Evolutionary conservation across 805 yeast genomes (phyloP).

Genomic region (Candida sanyiensis): DNA sequence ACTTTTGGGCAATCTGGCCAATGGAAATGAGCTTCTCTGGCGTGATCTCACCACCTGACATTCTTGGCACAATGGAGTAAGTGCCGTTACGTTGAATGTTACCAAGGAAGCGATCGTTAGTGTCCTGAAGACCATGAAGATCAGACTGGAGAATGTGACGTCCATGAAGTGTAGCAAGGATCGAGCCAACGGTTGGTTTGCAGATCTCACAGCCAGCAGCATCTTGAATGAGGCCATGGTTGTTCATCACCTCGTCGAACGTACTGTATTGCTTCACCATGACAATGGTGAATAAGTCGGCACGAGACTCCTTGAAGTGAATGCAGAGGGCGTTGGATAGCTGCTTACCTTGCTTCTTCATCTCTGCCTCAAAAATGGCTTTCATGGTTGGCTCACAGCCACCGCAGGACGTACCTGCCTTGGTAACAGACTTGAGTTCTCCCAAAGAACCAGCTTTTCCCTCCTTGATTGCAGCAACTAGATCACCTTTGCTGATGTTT

Average conservation of each 20-base stretch:
- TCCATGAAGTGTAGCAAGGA: slow-evolving; percentile 31
- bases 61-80: slow-evolving; percentile 33
- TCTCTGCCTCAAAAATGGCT: slow-evolving; percentile 31
- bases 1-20: slow-evolving; percentile 30
- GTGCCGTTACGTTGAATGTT: slow-evolving; percentile 36
- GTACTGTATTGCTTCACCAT: slow-evolving; percentile 30
- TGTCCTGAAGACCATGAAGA: slow-evolving; percentile 33
- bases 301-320: slow-evolving; percentile 32
- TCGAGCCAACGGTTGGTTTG: slow-evolving; percentile 33
- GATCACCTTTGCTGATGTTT: slow-evolving; percentile 29
- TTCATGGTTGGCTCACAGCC: slow-evolving; percentile 35
- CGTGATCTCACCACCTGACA: slow-evolving; percentile 35
- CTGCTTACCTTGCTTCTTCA: slow-evolving; percentile 31
- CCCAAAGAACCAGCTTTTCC: slow-evolving; percentile 27
- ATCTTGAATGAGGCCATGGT: slow-evolving; percentile 25
- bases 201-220: slow-evolving; percentile 35
- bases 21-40: slow-evolving; percentile 33
- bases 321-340: slow-evolving; percentile 29
- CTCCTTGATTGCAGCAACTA: slow-evolving; percentile 27
- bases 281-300: slow-evolving; percentile 31
- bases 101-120: slow-evolving; percentile 33
- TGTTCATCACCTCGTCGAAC: slow-evolving; percentile 28
- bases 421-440: slow-evolving; percentile 31
- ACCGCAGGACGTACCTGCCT: slow-evolving; percentile 37
- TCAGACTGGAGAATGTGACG: slow-evolving; percentile 28